Conservation (phyloP, 2,329 filamentous ascomycete species). For the Monosporascus sp. region DNA sequence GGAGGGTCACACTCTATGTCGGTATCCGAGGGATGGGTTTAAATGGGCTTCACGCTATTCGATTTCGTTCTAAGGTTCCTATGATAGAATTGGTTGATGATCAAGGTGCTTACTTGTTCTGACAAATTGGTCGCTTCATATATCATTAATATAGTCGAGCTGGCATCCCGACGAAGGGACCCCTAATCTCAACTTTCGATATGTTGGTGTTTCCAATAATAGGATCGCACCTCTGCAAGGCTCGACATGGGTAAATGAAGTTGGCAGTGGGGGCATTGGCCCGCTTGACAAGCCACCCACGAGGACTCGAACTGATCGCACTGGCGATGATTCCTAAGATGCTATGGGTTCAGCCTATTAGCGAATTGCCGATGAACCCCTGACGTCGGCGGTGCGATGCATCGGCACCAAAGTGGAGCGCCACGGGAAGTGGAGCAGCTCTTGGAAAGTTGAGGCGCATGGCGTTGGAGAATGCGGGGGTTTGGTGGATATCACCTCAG, state of each 20-base stretch:
- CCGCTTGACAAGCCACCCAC: neutral
- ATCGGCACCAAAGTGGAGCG: conserved; percentile 15
- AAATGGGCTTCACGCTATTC: neutral
- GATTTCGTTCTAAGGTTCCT: neutral
- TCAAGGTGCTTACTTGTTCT: neutral
- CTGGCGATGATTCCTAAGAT: conserved; percentile 15
- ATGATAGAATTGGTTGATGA: neutral
- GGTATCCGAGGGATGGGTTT: neutral
- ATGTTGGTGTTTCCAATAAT: neutral
- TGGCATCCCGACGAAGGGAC: neutral
- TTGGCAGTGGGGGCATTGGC: neutral
- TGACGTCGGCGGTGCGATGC: neutral
- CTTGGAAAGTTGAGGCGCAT: neutral
- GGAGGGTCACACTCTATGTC: neutral
- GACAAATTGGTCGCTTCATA: neutral
- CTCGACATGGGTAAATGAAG: neutral
- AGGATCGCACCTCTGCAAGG: neutral
- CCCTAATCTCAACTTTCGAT: neutral
- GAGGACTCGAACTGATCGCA: conserved; percentile 8
- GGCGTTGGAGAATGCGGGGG: conserved; percentile 14
- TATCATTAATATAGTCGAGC: neutral
- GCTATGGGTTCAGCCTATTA: conserved; percentile 17
- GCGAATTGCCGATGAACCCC: conserved; percentile 20
- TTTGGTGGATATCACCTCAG: conserved; percentile 6
- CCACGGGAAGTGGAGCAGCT: conserved; percentile 1